Percentiles rank a stretch among this genome's conserved stretches.
phyloP scores from a whole-genome alignment of 2,329 filamentous ascomycete genomes.

The Cladosporium halotolerans region DNA sequence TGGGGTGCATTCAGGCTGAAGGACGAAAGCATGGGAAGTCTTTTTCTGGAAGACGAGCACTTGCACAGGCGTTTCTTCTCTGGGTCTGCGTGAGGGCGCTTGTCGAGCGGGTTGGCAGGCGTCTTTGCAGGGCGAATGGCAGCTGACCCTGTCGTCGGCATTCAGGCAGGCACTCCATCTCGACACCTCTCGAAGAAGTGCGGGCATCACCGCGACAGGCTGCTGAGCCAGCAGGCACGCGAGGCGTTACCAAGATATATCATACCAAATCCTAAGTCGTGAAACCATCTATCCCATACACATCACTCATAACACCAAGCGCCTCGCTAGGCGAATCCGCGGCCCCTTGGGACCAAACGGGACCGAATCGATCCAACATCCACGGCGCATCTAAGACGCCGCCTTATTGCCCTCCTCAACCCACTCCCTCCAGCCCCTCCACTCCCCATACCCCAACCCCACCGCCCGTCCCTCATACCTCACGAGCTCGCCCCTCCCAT shows the following conservation, averaged over 20 bases:
- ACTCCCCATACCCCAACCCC: conserved; percentile 64
- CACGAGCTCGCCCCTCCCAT: conserved; percentile 66
- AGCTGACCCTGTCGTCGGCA: too few relatives aligned
- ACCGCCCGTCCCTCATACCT: conserved; percentile 83
- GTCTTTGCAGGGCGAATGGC: too few relatives aligned
- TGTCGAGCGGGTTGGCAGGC: too few relatives aligned
- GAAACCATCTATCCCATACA: conserved; percentile 1
- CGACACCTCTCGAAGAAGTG: too few relatives aligned
- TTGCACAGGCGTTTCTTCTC: too few relatives aligned
- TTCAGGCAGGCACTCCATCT: too few relatives aligned
- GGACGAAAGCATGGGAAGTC: too few relatives aligned
- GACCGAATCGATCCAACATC: background rate
- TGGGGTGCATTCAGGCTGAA: too few relatives aligned
- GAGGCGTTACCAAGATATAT: background rate
- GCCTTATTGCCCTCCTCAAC: conserved; percentile 35
- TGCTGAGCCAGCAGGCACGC: too few relatives aligned
- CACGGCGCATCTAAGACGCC: background rate
- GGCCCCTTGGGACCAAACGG: background rate
- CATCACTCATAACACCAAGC: background rate
- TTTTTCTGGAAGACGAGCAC: too few relatives aligned
- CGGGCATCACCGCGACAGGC: too few relatives aligned
- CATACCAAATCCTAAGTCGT: background rate
- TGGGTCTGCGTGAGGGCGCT: too few relatives aligned
- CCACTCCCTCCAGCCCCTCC: conserved; percentile 74
- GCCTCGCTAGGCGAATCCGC: background rate